Base-by-base conservation (phyloP, 225 moss, liverwort and hornwort genomes). In the Ulota crispa region DNA sequence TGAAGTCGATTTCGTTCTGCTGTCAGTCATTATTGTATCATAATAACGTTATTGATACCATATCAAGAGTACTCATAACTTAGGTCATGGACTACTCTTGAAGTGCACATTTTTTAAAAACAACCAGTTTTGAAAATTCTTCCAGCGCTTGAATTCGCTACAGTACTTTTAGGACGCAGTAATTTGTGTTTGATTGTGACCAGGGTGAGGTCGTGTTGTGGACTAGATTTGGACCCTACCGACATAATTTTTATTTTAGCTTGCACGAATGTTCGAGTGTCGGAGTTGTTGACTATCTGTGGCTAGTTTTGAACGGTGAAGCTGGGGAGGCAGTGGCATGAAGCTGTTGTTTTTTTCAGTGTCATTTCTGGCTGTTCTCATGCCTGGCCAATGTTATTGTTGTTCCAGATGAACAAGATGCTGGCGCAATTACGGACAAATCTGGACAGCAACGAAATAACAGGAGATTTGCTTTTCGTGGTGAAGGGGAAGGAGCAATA, bases 371-470 rank as follows among this genome's bases (percentile, higher is more conserved):
- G 12, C 39, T 64, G 31, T 19, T 75, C n/a, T 65, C 19, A 28
- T 21, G 24, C 53, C 13, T 76, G 52, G 30, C 30, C n/a, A 68
- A 64, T 75, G 13, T 79, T 31, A 57, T 30, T 76, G 34, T 79
- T 87, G 80, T 45, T 83, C 37, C 79, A 92, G 92, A 74, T 92
- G 13, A 82, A 85, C 64, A 92, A 85, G 77, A 85, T 90, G 57
- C 85, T 92, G 52, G 81, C 86, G 50, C 88, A 82, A 83, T 67
- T 92, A 39, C 81, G 79, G 52, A 85, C 77, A 73, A 76, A 74
- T 32, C 78, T 80, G 53, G 90, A 86, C 62, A 85, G 61, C 11
- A 76, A 79, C 34, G 78, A 73, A 55, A 76, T 82, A 30, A 27
- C 10, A 67, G 90, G 85, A 59, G 60, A 41, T 37, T 72, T 87